phyloP scores from a whole-genome alignment of 345 rosid genomes.

The Excoecaria cochinchinensis region DNA sequence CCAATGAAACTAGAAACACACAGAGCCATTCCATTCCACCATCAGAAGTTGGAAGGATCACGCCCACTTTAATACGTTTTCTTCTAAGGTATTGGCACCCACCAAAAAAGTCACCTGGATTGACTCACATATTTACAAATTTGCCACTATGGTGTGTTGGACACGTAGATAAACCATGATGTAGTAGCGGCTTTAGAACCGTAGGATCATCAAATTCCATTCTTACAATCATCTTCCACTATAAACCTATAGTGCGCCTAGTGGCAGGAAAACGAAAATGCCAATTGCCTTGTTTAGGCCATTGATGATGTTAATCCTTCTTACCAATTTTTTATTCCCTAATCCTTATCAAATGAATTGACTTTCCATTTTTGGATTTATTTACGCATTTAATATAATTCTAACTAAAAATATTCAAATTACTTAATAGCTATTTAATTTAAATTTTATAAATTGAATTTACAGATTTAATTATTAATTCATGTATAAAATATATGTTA shows the following conservation, averaged over 20 bases:
- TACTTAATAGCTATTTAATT: no score
- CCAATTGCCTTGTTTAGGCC: background rate
- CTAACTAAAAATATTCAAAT: no score
- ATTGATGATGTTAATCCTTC: background rate
- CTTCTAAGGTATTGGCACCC: background rate
- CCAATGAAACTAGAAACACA: background rate
- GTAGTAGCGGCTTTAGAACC: background rate
- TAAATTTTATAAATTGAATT: no score
- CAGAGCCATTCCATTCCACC: constrained; percentile 1
- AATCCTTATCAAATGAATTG: background rate
- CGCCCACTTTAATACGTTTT: background rate
- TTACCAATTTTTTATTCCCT: background rate
- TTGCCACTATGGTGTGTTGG: background rate
- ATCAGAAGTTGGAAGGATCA: background rate
- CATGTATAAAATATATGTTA: background rate
- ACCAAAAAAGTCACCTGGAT: background rate
- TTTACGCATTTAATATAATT: no score
- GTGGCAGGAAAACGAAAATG: background rate
- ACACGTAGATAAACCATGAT: constrained; percentile 6
- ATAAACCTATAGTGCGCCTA: background rate
- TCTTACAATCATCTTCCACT: background rate
- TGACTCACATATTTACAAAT: background rate
- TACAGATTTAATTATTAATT: background rate
- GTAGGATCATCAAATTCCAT: background rate
- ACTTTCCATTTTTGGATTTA: no score